A percentile compares a stretch with the other conserved stretches of the same genome.
These are phyloP conservation scores for Verticillium dahliae DNA, from an alignment of 2,329 filamentous ascomycete genomes.

Conservation along the genomic window DNA sequence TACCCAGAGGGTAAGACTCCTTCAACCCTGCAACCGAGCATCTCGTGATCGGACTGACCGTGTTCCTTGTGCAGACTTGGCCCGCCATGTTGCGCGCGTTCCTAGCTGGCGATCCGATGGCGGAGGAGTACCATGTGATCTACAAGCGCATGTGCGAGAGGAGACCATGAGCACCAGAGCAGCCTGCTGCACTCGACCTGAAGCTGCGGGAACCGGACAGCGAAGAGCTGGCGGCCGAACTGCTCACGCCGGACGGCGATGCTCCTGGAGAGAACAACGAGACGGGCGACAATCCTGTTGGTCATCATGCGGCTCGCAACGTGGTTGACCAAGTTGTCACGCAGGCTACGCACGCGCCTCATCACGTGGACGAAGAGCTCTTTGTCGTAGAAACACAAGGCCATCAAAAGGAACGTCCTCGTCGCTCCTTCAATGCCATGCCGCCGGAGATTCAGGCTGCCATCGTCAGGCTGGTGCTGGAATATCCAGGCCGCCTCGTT, in stretches of 20 bases:
- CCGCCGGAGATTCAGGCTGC: conserved; percentile 17
- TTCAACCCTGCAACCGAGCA: no score
- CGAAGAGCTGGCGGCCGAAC: background rate
- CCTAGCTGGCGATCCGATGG: background rate
- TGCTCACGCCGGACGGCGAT: background rate
- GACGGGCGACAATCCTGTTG: background rate
- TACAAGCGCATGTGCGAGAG: conserved; percentile 23
- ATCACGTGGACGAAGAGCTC: background rate
- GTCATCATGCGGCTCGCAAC: background rate
- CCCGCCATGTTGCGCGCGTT: background rate
- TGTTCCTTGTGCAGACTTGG: background rate
- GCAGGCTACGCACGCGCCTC: no score
- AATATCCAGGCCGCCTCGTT: conserved; percentile 25
- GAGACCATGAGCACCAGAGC: conserved; percentile 21
- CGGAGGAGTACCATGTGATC: conserved; percentile 8
- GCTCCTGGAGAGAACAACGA: no score
- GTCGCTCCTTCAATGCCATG: conserved; percentile 5
- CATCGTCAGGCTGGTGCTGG: conserved; percentile 29
- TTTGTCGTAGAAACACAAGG: conserved; percentile 2
- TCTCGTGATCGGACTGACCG: background rate
- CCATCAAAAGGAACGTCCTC: background rate
- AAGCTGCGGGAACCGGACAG: conserved; percentile 5
- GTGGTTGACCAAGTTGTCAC: background rate
- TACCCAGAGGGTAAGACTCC: background rate
- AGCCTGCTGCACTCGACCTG: conserved; percentile 21